Evolutionary conservation across 108 stramenopile species (phyloP).

Genomic region (Cyclotella kingstonii): DNA sequence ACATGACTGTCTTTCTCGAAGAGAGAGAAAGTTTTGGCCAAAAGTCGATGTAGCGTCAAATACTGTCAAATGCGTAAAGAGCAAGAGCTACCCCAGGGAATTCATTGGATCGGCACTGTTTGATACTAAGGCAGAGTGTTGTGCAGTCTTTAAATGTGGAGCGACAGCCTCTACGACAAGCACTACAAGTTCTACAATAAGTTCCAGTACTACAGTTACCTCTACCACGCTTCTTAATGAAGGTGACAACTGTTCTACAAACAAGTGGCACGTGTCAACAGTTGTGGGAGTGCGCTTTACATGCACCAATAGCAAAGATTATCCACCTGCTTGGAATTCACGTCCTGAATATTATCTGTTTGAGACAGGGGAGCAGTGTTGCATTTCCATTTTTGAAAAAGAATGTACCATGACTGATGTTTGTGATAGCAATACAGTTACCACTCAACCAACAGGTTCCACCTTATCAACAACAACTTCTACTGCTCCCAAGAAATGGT

Average conservation of each 20-base stretch:
- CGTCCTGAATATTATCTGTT: neutral
- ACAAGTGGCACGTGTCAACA: constrained; percentile 7
- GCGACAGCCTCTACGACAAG: neutral
- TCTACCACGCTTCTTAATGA: neutral
- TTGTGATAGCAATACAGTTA: no score
- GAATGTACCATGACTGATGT: neutral
- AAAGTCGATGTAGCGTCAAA: neutral
- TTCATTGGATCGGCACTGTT: neutral
- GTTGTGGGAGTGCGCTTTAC: neutral
- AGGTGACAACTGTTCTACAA: neutral
- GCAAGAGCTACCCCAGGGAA: neutral
- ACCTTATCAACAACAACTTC: no score
- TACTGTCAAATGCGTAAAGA: neutral
- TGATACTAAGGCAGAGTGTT: neutral
- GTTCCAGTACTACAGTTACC: neutral
- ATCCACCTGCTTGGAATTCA: constrained; percentile 1
- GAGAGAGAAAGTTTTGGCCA: neutral
- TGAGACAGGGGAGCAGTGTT: neutral
- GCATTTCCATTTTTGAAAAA: neutral
- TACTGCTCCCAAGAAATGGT: no score
- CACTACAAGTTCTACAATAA: neutral
- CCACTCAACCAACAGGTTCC: no score
- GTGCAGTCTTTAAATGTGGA: neutral
- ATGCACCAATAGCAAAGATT: neutral
- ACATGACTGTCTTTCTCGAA: neutral